These are phyloP conservation scores for Coemansia sp. DNA, from an alignment of 192 early-diverging fungal species.

Conservation along the genomic window DNA sequence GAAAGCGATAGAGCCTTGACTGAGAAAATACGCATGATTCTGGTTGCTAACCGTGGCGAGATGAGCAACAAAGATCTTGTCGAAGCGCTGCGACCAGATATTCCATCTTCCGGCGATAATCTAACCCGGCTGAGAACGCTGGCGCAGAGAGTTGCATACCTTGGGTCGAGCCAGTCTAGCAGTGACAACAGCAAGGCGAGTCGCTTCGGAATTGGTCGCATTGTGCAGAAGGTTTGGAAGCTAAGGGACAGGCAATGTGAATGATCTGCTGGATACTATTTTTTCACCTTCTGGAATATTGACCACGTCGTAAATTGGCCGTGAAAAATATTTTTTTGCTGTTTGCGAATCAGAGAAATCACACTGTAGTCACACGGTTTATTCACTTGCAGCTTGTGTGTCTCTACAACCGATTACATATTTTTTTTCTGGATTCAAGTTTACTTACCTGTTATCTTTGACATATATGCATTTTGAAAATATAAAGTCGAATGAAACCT, in stretches of 20 bases:
- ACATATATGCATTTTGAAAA: neutral
- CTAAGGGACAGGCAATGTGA: slow-evolving; percentile 11
- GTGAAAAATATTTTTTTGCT: neutral
- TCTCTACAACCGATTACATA: neutral
- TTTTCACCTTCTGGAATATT: neutral
- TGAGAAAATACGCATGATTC: slow-evolving; percentile 15
- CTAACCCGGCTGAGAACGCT: slow-evolving; percentile 30
- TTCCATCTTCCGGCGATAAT: slow-evolving; percentile 13
- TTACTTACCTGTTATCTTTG: no score
- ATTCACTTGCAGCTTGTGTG: neutral
- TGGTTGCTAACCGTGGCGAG: slow-evolving; percentile 30
- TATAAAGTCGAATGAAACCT: neutral
- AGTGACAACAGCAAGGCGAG: slow-evolving; percentile 1
- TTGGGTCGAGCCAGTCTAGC: slow-evolving; percentile 17
- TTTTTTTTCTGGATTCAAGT: neutral
- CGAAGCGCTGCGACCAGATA: slow-evolving; percentile 19
- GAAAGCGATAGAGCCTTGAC: slow-evolving; percentile 17
- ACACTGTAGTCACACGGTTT: neutral
- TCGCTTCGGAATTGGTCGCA: slow-evolving; percentile 39
- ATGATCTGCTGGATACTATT: neutral
- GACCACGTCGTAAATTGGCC: slow-evolving; percentile 5
- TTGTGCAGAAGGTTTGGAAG: slow-evolving; percentile 48
- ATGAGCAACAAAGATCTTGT: slow-evolving; percentile 23
- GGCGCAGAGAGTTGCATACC: slow-evolving; percentile 28
- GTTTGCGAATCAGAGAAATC: neutral